A percentile compares a stretch with the other conserved stretches of the same genome.
Evolutionary conservation across 2,329 filamentous ascomycete genomes (phyloP).

Genomic region (Talaromyces sp.): DNA sequence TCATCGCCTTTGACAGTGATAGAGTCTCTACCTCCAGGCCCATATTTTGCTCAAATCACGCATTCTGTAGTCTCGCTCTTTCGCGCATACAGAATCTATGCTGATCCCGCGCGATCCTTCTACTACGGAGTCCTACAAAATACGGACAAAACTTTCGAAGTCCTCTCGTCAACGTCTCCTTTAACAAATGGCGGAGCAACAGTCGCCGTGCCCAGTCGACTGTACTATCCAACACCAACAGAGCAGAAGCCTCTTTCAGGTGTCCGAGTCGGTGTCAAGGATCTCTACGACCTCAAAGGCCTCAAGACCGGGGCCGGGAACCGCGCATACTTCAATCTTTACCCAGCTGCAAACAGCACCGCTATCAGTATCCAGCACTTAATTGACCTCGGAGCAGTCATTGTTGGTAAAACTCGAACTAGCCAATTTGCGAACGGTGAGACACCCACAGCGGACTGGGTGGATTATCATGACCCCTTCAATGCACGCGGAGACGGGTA

Average conservation of each 20-base stretch:
- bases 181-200: not conserved
- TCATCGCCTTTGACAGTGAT: not conserved
- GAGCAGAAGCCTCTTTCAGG: conserved; percentile 56
- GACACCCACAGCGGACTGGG: too few relatives aligned
- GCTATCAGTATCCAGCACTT: too few relatives aligned
- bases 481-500: too few relatives aligned
- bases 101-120: not conserved
- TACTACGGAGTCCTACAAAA: not conserved
- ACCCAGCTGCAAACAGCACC: too few relatives aligned
- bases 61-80: not conserved
- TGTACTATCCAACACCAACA: conserved; percentile 27
- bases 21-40: not conserved
- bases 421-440: too few relatives aligned
- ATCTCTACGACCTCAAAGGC: conserved; percentile 59
- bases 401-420: too few relatives aligned
- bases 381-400: too few relatives aligned
- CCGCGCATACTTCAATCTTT: too few relatives aligned
- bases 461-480: too few relatives aligned
- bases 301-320: conserved; percentile 53
- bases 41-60: not conserved
- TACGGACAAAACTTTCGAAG: not conserved
- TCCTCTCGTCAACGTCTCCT: not conserved
- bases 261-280: conserved; percentile 61
- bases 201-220: not conserved
- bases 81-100: conserved; percentile 4